Base-by-base conservation (phyloP, 2,329 filamentous ascomycete species). In the Bertia moriformis region DNA sequence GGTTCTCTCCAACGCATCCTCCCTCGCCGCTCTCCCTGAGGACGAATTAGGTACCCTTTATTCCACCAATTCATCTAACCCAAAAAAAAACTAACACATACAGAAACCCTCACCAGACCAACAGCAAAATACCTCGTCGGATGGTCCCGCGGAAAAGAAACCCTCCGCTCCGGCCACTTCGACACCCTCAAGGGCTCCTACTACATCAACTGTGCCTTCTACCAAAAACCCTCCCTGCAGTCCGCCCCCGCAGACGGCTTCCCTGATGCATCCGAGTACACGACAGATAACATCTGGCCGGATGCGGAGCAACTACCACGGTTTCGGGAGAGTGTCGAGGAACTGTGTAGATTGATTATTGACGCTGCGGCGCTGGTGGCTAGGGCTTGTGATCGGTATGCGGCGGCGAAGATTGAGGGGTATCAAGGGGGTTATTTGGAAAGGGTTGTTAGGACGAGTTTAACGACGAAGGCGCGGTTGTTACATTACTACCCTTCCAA, bases 211-310 rank as follows among this genome's bases (percentile, higher is more conserved):
- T 73, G 69, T 48, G 66, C 67, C 12, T 74, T 73, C 50, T 64
- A 66, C 49, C 57, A 62, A 24, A 49, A 60, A 38, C 46, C 54
- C 4, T 40, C 46, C 0, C 46, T 64, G 2, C 51, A 63, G 19
- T 54, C 51, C 30, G 54, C 57, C 57, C 69, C 67, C 20, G 49
- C 66, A 1, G 66, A 67, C 5, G 73, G 79, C 42, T 84, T 94
- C 50, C 78, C 4, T 19, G 41, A 12, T 44, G 2, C 13, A 1
- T 15, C 86, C 2, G 88, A 94, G 58, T 95, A 96, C 58, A 82
- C 91, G 1, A 79, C 83, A 4, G 78, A 84, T 1, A 96, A 95
- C 54, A 69, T 94, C 41, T 98, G 91, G 91, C 91, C 89, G 0
- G 58, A 65, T 0, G 67, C 78, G 38, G 58, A 63, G 3, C 63